Percentiles rank a stretch among this genome's conserved stretches.
These are phyloP conservation scores for Chaetomium cochliodes DNA, from an alignment of 495 filamentous ascomycete species.

Conservation along the genomic window DNA sequence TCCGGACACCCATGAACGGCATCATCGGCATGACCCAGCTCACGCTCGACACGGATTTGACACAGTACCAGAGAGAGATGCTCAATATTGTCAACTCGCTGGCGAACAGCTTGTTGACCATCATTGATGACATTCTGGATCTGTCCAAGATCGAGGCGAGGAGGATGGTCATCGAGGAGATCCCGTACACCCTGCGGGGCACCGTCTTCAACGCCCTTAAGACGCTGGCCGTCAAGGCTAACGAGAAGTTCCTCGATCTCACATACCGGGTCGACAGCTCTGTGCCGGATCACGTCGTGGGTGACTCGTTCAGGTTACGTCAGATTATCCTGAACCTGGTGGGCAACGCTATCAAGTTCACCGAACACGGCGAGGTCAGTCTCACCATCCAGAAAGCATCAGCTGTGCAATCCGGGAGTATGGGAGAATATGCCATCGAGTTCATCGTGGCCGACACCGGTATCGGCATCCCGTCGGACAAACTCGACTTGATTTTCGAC, in stretches of 20 bases:
- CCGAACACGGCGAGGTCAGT: constrained; percentile 94
- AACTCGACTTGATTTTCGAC: constrained; percentile 97
- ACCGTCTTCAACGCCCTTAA: constrained; percentile 98
- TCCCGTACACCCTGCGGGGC: constrained; percentile 90
- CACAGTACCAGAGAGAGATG: constrained; percentile 95
- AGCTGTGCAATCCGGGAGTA: constrained; percentile 54
- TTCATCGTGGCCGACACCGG: constrained; percentile 97
- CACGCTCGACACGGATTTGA: constrained; percentile 92
- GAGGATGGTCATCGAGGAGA: constrained; percentile 99
- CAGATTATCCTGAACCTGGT: constrained; percentile 89
- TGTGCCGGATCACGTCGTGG: constrained; percentile 93
- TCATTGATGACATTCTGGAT: constrained; percentile 98
- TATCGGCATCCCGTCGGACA: constrained; percentile 94
- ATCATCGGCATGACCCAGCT: constrained; percentile 97
- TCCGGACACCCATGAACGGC: constrained; percentile 87
- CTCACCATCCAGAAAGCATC: constrained; percentile 80
- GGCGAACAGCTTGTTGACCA: constrained; percentile 94
- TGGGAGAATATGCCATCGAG: constrained; percentile 87
- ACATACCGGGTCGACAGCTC: constrained; percentile 93
- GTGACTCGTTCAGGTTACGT: constrained; percentile 92
- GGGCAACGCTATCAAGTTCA: constrained; percentile 92
- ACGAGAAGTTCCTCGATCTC: constrained; percentile 90
- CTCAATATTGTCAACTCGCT: constrained; percentile 97
- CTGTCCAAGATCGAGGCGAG: constrained; percentile 99
- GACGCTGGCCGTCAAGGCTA: constrained; percentile 93